Evolutionary conservation across 495 filamentous ascomycete species (phyloP).

Genomic region (Penicillium lividum): DNA sequence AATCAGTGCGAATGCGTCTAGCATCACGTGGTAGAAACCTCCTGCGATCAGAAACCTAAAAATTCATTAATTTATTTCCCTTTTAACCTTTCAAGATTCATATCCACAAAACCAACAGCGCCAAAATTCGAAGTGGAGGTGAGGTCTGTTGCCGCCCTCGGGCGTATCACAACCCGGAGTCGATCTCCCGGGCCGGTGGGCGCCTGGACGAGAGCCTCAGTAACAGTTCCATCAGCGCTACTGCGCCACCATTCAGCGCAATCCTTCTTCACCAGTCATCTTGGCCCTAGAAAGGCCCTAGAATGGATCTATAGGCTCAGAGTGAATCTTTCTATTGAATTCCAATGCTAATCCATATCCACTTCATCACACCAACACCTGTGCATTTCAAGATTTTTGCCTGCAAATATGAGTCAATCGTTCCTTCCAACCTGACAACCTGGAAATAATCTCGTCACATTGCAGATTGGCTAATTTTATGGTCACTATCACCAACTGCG

Average conservation of each 20-base stretch:
- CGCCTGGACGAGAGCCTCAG: slow-evolving; percentile 7
- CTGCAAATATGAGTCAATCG: slow-evolving; percentile 1
- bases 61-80: not conserved
- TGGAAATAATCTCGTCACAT: slow-evolving; percentile 15
- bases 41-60: slow-evolving; percentile 9
- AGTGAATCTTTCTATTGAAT: slow-evolving; percentile 7
- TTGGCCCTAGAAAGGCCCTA: slow-evolving; percentile 12
- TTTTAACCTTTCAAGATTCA: not conserved
- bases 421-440: not conserved
- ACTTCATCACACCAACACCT: slow-evolving; percentile 11
- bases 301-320: slow-evolving; percentile 17
- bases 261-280: slow-evolving; percentile 14
- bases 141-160: slow-evolving; percentile 35
- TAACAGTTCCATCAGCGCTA: slow-evolving; percentile 4
- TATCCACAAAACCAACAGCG: slow-evolving; percentile 36
- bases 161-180: slow-evolving; percentile 23
- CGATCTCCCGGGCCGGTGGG: slow-evolving; percentile 16
- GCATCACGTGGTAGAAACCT: slow-evolving; percentile 20
- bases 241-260: slow-evolving; percentile 17
- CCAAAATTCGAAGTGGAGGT: slow-evolving; percentile 18
- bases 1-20: not conserved
- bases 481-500: slow-evolving; percentile 44
- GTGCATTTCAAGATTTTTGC: not conserved
- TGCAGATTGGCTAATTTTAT: slow-evolving; percentile 16
- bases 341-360: not conserved